Evolutionary conservation across 768 basidiomycete species (phyloP).

Genomic region (Cystofilobasidium ferigula): DNA sequence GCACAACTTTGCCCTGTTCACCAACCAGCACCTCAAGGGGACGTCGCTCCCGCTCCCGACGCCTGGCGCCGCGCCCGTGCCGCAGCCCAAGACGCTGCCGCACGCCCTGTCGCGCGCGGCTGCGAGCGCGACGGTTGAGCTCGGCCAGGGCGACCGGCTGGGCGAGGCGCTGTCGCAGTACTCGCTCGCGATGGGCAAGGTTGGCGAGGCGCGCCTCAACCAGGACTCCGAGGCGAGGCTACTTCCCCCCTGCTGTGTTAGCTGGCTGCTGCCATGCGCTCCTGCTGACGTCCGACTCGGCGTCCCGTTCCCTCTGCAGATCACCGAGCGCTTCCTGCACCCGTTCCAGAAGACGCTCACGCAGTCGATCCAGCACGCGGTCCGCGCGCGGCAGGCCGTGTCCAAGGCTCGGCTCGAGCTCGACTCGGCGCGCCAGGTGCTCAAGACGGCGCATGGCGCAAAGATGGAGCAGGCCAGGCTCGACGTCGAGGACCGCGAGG

Average conservation of each 20-base stretch:
- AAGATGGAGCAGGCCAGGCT: conserved; percentile 77
- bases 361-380: conserved; percentile 71
- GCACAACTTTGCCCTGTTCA: conserved; percentile 35
- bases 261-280: neutral
- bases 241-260: neutral
- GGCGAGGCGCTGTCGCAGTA: conserved; percentile 68
- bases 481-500: conserved; percentile 45
- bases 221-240: neutral
- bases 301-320: conserved; percentile 32
- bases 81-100: conserved; percentile 67
- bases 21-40: conserved; percentile 45
- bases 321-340: conserved; percentile 54
- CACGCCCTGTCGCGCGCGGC: conserved; percentile 84
- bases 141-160: conserved; percentile 49
- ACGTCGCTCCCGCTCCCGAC: conserved; percentile 71
- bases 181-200: conserved; percentile 68
- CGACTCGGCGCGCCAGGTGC: conserved; percentile 74
- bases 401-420: conserved; percentile 69
- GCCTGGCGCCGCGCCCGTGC: conserved; percentile 42
- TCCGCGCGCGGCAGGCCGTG: conserved; percentile 83
- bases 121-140: conserved; percentile 46
- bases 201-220: conserved; percentile 17
- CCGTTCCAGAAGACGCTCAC: conserved; percentile 83
- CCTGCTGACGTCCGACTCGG: neutral
- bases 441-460: conserved; percentile 57